Percentiles rank a stretch among this genome's conserved stretches.
These are phyloP conservation scores for Alternaria sp. DNA, from an alignment of 2,329 filamentous ascomycete species.

Conservation along the genomic window DNA sequence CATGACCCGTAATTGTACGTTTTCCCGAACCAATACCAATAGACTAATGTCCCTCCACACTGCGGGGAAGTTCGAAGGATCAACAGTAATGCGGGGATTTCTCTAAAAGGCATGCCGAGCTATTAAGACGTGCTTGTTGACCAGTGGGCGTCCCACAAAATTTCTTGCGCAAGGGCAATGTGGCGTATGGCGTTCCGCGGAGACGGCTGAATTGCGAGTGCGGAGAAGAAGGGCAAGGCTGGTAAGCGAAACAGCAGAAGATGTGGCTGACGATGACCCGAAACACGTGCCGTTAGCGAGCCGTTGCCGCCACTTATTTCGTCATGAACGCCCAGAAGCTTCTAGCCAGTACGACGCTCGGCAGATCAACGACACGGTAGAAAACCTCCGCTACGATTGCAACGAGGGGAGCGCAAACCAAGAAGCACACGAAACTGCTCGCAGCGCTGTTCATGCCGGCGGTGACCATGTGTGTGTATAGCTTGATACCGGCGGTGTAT, in stretches of 20 bases:
- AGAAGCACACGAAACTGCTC: slow-evolving; percentile 34
- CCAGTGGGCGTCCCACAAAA: neutral
- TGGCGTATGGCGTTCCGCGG: neutral
- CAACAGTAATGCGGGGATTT: slow-evolving; percentile 8
- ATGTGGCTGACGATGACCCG: slow-evolving; percentile 1
- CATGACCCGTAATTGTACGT: slow-evolving; percentile 1
- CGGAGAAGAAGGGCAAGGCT: neutral
- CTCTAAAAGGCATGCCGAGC: neutral
- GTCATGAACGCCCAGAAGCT: slow-evolving; percentile 36
- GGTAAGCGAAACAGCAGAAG: neutral
- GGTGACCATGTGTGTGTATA: slow-evolving; percentile 52
- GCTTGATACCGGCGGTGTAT: slow-evolving; percentile 54
- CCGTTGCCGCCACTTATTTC: slow-evolving; percentile 18
- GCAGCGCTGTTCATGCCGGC: slow-evolving; percentile 18
- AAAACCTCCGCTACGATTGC: slow-evolving; percentile 38
- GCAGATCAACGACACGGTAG: slow-evolving; percentile 42
- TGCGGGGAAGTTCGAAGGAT: slow-evolving; percentile 10
- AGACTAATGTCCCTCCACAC: slow-evolving; percentile 3
- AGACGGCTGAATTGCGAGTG: neutral
- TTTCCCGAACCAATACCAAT: neutral
- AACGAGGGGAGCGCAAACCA: slow-evolving; percentile 32
- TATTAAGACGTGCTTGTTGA: neutral
- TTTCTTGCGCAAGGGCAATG: neutral
- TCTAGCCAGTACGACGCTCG: slow-evolving; percentile 40
- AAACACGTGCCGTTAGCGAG: neutral